Evolutionary conservation across 2,329 filamentous ascomycete species (phyloP).

Genomic region (Aspergillus brunneoviolaceus): DNA sequence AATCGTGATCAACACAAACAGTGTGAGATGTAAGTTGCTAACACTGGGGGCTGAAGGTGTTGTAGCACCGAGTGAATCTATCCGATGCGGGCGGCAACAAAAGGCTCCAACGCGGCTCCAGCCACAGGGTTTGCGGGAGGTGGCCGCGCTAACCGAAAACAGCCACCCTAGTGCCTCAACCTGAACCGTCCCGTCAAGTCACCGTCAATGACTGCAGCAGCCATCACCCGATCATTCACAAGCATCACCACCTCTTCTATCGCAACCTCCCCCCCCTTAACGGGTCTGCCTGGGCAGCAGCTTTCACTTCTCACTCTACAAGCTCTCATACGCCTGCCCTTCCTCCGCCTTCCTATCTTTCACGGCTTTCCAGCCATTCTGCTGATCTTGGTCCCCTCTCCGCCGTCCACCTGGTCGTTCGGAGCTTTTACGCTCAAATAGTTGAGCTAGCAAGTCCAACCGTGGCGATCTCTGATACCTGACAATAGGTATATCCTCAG

Average conservation of each 20-base stretch:
- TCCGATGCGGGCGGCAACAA: background rate
- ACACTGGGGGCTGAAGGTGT: background rate
- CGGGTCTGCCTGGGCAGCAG: conserved; percentile 29
- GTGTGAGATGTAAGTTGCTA: too few species aligned
- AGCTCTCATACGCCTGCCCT: conserved; percentile 22
- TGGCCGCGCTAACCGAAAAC: conserved; percentile 42
- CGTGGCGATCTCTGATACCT: conserved; percentile 46
- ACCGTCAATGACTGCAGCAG: conserved; percentile 33
- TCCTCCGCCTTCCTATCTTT: conserved; percentile 14
- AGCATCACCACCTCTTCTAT: conserved; percentile 23
- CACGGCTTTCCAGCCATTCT: conserved; percentile 17
- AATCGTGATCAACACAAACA: too few species aligned
- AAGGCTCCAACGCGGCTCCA: conserved; percentile 10
- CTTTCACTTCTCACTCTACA: conserved; percentile 20
- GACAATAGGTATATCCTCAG: conserved; percentile 41
- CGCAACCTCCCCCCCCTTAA: conserved; percentile 21
- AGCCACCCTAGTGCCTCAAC: conserved; percentile 43
- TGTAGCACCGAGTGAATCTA: background rate
- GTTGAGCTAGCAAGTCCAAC: conserved; percentile 36
- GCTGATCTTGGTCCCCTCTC: conserved; percentile 26
- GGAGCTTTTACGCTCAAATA: conserved; percentile 36
- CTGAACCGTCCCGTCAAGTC: conserved; percentile 30
- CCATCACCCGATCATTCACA: conserved; percentile 33
- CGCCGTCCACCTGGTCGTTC: conserved; percentile 31
- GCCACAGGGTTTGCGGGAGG: conserved; percentile 24